Evolutionary conservation across 495 filamentous ascomycete species (phyloP).

Genomic region (Lasiosphaeriaceae sp.): DNA sequence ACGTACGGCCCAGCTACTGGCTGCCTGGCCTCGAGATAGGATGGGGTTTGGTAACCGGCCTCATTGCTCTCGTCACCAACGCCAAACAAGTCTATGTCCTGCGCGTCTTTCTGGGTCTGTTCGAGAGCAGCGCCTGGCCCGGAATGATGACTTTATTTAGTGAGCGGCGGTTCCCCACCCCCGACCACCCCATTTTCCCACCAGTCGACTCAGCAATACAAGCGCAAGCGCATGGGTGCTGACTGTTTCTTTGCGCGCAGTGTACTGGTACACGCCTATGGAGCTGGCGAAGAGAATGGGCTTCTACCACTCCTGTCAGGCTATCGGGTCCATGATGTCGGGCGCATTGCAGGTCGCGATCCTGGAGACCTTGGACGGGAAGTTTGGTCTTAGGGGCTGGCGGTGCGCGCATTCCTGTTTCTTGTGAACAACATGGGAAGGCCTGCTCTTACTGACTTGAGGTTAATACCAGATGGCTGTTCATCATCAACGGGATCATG

Average conservation of each 20-base stretch:
- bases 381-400: slow-evolving; percentile 49
- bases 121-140: slow-evolving; percentile 45
- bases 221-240: too few species aligned
- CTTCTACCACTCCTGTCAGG: slow-evolving; percentile 43
- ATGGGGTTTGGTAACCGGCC: slow-evolving; percentile 39
- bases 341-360: slow-evolving; percentile 52
- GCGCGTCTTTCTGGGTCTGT: slow-evolving; percentile 50
- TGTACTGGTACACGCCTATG: slow-evolving; percentile 37
- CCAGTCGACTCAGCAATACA: not conserved
- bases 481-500: slow-evolving; percentile 46
- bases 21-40: slow-evolving; percentile 38
- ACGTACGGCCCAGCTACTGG: slow-evolving; percentile 37
- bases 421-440: not conserved
- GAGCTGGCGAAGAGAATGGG: slow-evolving; percentile 39
- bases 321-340: slow-evolving; percentile 34
- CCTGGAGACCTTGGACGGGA: slow-evolving; percentile 45
- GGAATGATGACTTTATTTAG: slow-evolving; percentile 40
- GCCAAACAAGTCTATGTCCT: slow-evolving; percentile 34
- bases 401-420: slow-evolving; percentile 18
- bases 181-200: not conserved
- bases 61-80: slow-evolving; percentile 25
- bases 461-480: slow-evolving; percentile 41
- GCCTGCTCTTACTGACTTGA: not conserved
- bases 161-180: too few species aligned
- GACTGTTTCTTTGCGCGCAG: too few species aligned